Evolutionary conservation across 495 filamentous ascomycete genomes (phyloP), one percentile per base, ranked within the genome.

Genomic region (Acidiella bohemica): DNA sequence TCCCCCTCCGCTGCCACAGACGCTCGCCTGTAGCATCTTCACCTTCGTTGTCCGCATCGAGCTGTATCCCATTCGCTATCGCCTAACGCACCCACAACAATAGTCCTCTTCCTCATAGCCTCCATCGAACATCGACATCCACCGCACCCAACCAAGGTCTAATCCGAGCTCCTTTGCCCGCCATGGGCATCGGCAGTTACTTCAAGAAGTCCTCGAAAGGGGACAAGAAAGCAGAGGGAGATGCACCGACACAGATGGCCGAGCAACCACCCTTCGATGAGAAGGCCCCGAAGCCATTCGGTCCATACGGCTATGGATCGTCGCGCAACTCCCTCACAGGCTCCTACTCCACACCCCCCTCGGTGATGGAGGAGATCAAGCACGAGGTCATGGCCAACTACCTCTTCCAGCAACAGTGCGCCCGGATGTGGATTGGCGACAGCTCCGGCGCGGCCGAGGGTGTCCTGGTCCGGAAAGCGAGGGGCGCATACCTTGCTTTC

Each of bases 371-470:
- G 41, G 78, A 84, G 46, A 81, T 86, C 54, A 84, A 81, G 53
- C 79, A 81, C 54, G 80, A 84, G 53, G 76, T 86, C 40, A 85
- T 86, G 80, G 80, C 79, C 28, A 84, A 80, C 53, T 84, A 79
- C 49, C 64, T 86, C 18, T 81, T 80, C 58, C 81, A 86, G 51
- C 80, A 84, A 53, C 78, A 82, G 57, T 79, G 73, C 37, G 66
- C 69, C 11, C 66, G 72, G 39, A 61, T 83, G 24, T 86, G 81
- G 81, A 71, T 82, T 9, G 71, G 70, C 23, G 75, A 81, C 46
- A 70, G 68, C 19, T 73, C 64, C 34, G 74, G 72, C 2, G 68
- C 77, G 47, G 57, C 75, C 16, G 80, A 86, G 54, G 81, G 81
- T 44, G 77, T 83, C 12, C 56, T 86, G 16, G 51, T 86, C 13